Evolutionary conservation across 169 alveolate species (phyloP).

Genomic region (Cryptosporidium muris): DNA sequence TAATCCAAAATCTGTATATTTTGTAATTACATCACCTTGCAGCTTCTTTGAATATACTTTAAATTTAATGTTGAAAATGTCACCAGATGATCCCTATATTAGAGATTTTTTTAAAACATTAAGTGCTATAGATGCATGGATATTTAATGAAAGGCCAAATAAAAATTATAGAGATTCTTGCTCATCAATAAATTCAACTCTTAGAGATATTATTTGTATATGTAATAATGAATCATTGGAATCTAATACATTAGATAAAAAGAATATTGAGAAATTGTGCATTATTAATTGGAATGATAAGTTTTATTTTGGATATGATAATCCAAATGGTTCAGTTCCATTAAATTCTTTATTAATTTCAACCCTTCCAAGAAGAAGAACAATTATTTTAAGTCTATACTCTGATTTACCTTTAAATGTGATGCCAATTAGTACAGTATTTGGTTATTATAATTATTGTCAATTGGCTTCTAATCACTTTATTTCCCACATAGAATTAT

Average conservation of each 20-base stretch:
- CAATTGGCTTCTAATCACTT: too few relatives aligned
- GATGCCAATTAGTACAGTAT: constrained; percentile 5
- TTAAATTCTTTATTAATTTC: constrained; percentile 35
- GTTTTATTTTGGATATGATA: constrained; percentile 47
- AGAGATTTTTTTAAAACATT: constrained; percentile 12
- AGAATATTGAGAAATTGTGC: neutral
- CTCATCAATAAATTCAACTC: constrained; percentile 11
- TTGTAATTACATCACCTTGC: constrained; percentile 31
- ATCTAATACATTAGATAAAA: neutral
- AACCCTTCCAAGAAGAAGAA: constrained; percentile 49
- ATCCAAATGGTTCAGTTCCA: constrained; percentile 36
- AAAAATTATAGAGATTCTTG: constrained; percentile 10
- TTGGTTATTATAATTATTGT: too few relatives aligned
- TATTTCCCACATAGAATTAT: too few relatives aligned
- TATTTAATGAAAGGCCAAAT: constrained; percentile 35
- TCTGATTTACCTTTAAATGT: constrained; percentile 38
- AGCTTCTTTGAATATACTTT: constrained; percentile 26
- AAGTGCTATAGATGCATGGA: constrained; percentile 26
- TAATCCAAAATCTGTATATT: constrained; percentile 27
- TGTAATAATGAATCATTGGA: neutral
- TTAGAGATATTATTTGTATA: neutral
- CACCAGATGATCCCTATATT: constrained; percentile 38
- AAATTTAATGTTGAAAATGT: constrained; percentile 16
- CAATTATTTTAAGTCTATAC: constrained; percentile 44
- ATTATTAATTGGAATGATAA: constrained; percentile 50